A percentile compares a stretch with the other conserved stretches of the same genome.
phyloP scores from a whole-genome alignment of 2,329 filamentous ascomycete genomes.

The Aspergillus pseudonomiae region DNA sequence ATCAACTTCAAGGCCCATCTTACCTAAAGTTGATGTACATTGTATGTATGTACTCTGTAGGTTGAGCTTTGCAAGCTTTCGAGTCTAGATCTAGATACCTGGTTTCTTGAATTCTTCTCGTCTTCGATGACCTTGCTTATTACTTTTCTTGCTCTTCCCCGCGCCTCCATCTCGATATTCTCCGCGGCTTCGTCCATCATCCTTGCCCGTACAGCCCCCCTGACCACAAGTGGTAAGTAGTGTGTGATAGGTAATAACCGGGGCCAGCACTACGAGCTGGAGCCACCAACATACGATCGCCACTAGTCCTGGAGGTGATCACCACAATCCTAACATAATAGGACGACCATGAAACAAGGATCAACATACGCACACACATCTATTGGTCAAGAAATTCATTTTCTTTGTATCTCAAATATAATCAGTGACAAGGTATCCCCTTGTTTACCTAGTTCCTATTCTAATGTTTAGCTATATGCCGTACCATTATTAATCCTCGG shows the following conservation, averaged over 20 bases:
- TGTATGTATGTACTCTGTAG: not conserved
- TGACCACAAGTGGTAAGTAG: not conserved
- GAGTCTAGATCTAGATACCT: not conserved
- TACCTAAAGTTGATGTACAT: not conserved
- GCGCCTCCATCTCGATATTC: not conserved
- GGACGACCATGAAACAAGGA: slow-evolving; percentile 22
- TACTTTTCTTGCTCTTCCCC: not conserved
- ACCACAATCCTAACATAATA: slow-evolving; percentile 18
- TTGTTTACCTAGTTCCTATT: slow-evolving; percentile 3
- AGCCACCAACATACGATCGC: slow-evolving; percentile 22
- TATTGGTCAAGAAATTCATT: not conserved
- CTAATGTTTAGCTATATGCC: not conserved
- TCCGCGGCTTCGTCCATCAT: not conserved
- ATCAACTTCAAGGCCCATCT: not conserved
- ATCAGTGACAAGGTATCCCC: not conserved
- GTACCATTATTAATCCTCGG: not conserved
- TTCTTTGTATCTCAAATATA: not conserved
- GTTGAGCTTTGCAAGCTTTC: not conserved
- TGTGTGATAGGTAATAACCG: slow-evolving; percentile 16
- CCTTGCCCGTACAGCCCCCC: not conserved
- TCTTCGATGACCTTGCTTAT: not conserved
- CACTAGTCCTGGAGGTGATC: slow-evolving; percentile 26
- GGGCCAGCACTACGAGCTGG: slow-evolving; percentile 11
- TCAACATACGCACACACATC: slow-evolving; percentile 8
- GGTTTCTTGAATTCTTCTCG: not conserved